phyloP scores from a whole-genome alignment of 768 basidiomycete genomes.

The Erythrobasidium yunnanense region DNA sequence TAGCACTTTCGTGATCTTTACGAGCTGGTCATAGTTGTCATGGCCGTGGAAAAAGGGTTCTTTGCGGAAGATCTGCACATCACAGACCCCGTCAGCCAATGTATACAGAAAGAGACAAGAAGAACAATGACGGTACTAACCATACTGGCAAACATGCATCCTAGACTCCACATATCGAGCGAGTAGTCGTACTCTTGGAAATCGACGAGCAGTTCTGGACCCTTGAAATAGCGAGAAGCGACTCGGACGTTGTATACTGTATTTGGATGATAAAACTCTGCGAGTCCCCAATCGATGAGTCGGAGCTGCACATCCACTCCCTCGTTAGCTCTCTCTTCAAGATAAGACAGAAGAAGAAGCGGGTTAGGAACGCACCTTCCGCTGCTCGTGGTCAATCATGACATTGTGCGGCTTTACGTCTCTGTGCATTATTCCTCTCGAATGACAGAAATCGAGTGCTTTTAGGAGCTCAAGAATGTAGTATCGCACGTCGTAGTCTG shows the following conservation, averaged over 20 bases:
- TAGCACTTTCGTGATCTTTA: constrained; percentile 94
- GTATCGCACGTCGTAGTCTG: constrained; percentile 86
- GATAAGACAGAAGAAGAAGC: background rate
- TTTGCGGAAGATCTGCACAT: constrained; percentile 85
- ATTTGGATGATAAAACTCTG: constrained; percentile 95
- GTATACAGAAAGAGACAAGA: background rate
- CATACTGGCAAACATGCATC: constrained; percentile 99
- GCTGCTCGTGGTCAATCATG: constrained; percentile 97
- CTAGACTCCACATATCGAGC: constrained; percentile 96
- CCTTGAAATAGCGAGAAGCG: constrained; percentile 95
- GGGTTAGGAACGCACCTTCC: constrained; percentile 54
- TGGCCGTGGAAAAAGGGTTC: constrained; percentile 99
- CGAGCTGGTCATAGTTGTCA: constrained; percentile 95
- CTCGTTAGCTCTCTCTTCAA: background rate
- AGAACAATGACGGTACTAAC: constrained; percentile 46
- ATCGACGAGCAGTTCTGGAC: constrained; percentile 88
- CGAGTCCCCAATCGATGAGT: constrained; percentile 96
- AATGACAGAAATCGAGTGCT: constrained; percentile 95
- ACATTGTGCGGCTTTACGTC: constrained; percentile 99
- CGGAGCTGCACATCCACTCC: constrained; percentile 55
- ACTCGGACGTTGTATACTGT: constrained; percentile 98
- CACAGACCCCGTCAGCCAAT: no score
- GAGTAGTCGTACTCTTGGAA: constrained; percentile 98
- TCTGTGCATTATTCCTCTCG: constrained; percentile 96
- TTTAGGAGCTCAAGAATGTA: constrained; percentile 96